phyloP scores from a whole-genome alignment of 2,329 filamentous ascomycete species.

The Bipolaris oryzae region DNA sequence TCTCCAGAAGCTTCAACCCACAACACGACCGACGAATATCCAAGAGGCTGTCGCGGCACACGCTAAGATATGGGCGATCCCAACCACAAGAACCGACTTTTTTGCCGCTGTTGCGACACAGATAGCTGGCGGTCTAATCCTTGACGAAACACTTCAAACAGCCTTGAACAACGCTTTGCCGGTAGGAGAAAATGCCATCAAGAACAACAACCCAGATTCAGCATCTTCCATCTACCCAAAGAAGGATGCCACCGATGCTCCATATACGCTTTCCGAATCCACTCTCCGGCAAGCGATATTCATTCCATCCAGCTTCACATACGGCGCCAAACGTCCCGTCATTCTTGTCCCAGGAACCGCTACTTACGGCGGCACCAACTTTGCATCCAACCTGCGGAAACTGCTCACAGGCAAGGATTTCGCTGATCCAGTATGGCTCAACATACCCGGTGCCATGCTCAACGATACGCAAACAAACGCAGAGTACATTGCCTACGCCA shows the following conservation, averaged over 20 bases:
- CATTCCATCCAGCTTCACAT: conserved; percentile 56
- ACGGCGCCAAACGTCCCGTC: conserved; percentile 55
- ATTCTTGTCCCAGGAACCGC: conserved; percentile 62
- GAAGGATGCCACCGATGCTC: conserved; percentile 51
- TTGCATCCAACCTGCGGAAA: conserved; percentile 57
- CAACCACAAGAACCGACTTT: conserved; percentile 23
- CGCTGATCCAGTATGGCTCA: conserved; percentile 58
- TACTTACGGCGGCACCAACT: conserved; percentile 55
- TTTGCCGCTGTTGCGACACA: conserved; percentile 29
- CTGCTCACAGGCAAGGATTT: conserved; percentile 46
- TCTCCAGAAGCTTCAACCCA: conserved; percentile 23
- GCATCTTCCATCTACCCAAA: conserved; percentile 47
- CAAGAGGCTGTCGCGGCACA: conserved; percentile 15
- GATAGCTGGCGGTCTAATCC: conserved; percentile 25
- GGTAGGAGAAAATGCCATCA: conserved; percentile 28
- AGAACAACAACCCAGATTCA: conserved; percentile 30
- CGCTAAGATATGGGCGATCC: conserved; percentile 24
- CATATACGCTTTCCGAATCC: conserved; percentile 56
- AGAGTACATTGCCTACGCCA: conserved; percentile 64
- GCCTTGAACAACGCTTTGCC: conserved; percentile 21
- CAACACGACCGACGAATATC: conserved; percentile 24
- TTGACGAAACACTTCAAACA: conserved; percentile 23
- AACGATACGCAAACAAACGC: conserved; percentile 58
- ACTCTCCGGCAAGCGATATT: conserved; percentile 59
- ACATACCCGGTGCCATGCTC: conserved; percentile 57